These are phyloP conservation scores for Phytophthora kernoviae DNA, from an alignment of 352 stramenopile genomes.

Conservation along the genomic window DNA sequence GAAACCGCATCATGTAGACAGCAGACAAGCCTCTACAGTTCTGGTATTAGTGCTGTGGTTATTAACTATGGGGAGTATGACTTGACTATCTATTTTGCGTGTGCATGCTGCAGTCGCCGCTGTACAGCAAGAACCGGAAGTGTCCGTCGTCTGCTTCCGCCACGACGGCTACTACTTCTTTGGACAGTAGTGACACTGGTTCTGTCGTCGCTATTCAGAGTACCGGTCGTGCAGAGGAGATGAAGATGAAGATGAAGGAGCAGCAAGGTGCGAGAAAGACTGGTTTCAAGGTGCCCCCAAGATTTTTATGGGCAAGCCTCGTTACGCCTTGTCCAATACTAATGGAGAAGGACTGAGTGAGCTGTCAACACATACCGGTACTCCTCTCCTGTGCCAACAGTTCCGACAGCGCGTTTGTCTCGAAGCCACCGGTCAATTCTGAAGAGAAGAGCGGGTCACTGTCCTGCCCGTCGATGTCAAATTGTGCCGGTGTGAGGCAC, in stretches of 20 bases:
- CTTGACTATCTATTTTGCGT: no score
- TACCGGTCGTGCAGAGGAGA: neutral
- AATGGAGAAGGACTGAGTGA: conserved; percentile 51
- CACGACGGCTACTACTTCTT: no score
- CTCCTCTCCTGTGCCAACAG: conserved; percentile 31
- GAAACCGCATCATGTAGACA: no score
- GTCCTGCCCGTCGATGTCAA: conserved; percentile 46
- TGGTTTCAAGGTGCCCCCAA: conserved; percentile 44
- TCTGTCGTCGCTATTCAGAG: no score
- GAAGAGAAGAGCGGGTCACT: conserved; percentile 44
- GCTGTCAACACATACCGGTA: conserved; percentile 42
- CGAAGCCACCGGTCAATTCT: conserved; percentile 29
- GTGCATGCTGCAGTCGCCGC: no score
- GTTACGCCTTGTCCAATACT: conserved; percentile 27
- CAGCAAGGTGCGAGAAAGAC: conserved; percentile 3
- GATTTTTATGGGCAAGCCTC: conserved; percentile 48
- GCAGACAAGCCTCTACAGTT: no score
- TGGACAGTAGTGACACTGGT: no score
- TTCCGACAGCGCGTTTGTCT: conserved; percentile 36
- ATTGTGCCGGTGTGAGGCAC: conserved; percentile 25
- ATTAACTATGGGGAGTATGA: no score
- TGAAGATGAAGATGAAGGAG: no score
- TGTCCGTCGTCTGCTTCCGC: conserved; percentile 22
- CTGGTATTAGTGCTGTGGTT: no score
- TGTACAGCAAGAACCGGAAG: conserved; percentile 42